Evolutionary conservation across 2,329 filamentous ascomycete genomes (phyloP).

Genomic region (Fusarium musae): DNA sequence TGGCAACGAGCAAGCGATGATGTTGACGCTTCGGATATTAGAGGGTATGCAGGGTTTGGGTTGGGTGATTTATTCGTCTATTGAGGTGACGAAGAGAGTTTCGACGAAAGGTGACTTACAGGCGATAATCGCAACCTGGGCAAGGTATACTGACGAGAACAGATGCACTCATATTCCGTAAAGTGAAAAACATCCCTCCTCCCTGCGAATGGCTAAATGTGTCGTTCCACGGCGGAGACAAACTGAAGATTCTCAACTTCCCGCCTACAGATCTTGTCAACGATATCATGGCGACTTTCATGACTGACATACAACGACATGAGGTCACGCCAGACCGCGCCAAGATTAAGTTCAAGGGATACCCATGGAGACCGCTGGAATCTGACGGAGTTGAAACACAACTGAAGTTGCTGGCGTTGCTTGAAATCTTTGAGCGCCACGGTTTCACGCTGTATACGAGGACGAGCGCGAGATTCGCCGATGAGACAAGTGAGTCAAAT

Average conservation of each 20-base stretch:
- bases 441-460: slow-evolving; percentile 10
- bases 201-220: slow-evolving; percentile 16
- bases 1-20: slow-evolving; percentile 16
- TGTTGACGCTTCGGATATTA: slow-evolving; percentile 8
- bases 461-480: not conserved
- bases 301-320: slow-evolving; percentile 2
- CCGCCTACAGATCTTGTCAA: not conserved
- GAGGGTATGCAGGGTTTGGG: not conserved
- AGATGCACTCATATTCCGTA: slow-evolving; percentile 25
- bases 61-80: slow-evolving; percentile 16
- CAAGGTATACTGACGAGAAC: not conserved
- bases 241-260: slow-evolving; percentile 23
- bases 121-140: accelerated
- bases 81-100: slow-evolving; percentile 14
- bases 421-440: slow-evolving; percentile 10
- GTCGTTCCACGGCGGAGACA: slow-evolving; percentile 23
- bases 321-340: not conserved
- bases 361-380: not conserved
- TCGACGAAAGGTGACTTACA: slow-evolving; percentile 4
- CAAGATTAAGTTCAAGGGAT: slow-evolving; percentile 23
- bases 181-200: not conserved
- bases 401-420: slow-evolving; percentile 11
- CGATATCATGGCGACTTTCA: not conserved
- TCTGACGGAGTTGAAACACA: not conserved
- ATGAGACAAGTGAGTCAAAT: slow-evolving; percentile 5